phyloP scores from a whole-genome alignment of 2,329 filamentous ascomycete genomes.

The Chaetothyriales sp. region DNA sequence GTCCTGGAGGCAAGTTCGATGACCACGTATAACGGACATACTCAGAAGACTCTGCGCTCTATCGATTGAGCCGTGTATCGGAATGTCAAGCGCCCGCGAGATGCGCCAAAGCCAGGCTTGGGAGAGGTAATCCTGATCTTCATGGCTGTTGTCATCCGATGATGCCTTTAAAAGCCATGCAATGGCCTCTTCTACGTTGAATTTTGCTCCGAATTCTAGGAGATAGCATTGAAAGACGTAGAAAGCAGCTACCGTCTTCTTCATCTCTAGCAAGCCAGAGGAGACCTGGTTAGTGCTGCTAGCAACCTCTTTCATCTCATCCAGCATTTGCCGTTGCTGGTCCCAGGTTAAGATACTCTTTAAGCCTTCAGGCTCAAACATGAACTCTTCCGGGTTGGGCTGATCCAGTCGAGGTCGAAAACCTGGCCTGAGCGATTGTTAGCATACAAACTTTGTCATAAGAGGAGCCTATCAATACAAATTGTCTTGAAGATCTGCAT shows the following conservation, averaged over 20 bases:
- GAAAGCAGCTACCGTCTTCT: slow-evolving; percentile 1
- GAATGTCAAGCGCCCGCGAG: neutral
- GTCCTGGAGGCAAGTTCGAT: slow-evolving; percentile 1
- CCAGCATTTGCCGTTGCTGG: slow-evolving; percentile 1
- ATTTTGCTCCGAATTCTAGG: neutral
- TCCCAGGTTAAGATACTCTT: slow-evolving; percentile 1
- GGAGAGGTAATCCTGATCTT: slow-evolving; percentile 2
- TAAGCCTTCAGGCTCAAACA: slow-evolving; percentile 1
- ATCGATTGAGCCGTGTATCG: neutral
- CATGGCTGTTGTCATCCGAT: neutral
- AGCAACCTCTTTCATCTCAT: slow-evolving; percentile 2
- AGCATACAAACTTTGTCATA: neutral
- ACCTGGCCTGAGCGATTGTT: neutral
- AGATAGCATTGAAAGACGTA: slow-evolving; percentile 3
- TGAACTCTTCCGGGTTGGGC: slow-evolving; percentile 1
- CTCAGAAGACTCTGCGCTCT: neutral
- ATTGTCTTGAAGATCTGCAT: slow-evolving; percentile 3
- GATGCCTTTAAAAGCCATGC: slow-evolving; percentile 3
- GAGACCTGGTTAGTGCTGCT: neutral
- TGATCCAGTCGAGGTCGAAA: slow-evolving; percentile 1
- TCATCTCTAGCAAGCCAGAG: neutral
- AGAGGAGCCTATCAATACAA: neutral
- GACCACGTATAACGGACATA: slow-evolving; percentile 1
- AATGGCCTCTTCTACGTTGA: neutral
- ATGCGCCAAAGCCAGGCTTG: slow-evolving; percentile 2